phyloP scores from a whole-genome alignment of 2,329 filamentous ascomycete genomes.

The Cephalotrichum gorgonifer region DNA sequence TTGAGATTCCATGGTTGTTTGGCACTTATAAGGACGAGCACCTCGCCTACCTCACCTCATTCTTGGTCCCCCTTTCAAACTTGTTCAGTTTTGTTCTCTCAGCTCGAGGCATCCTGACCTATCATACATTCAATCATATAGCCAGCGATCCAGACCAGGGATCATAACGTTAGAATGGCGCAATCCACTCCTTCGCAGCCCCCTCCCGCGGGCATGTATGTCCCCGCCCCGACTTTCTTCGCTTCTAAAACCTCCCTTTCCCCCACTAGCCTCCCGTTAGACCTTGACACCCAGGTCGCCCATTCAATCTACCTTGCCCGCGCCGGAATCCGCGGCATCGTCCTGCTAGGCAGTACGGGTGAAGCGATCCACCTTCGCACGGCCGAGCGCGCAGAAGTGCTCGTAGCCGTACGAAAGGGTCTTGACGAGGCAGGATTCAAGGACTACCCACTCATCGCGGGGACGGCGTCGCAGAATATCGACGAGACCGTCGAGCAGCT shows the following conservation, averaged over 20 bases:
- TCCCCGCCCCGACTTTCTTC: constrained; percentile 57
- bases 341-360: constrained; percentile 53
- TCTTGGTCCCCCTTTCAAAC: too few species aligned
- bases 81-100: too few species aligned
- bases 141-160: background rate
- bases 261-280: constrained; percentile 37
- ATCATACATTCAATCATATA: background rate
- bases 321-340: constrained; percentile 49
- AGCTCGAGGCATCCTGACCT: too few species aligned
- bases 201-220: constrained; percentile 46
- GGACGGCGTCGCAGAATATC: constrained; percentile 50
- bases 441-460: constrained; percentile 50
- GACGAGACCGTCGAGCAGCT: constrained; percentile 51
- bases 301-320: constrained; percentile 51
- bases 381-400: constrained; percentile 43
- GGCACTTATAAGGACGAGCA: too few species aligned
- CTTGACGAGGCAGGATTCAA: constrained; percentile 44
- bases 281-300: constrained; percentile 44
- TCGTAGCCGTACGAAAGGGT: constrained; percentile 43
- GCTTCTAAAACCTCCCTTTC: constrained; percentile 26
- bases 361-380: constrained; percentile 52
- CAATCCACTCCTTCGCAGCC: constrained; percentile 6
- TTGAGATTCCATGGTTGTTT: too few species aligned
- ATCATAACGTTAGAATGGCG: constrained; percentile 37
- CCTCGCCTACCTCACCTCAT: too few species aligned